A percentile compares a stretch with the other conserved stretches of the same genome.
Conservation (phyloP, 768 basidiomycete species). For the Pleurotus tuber-regium region DNA sequence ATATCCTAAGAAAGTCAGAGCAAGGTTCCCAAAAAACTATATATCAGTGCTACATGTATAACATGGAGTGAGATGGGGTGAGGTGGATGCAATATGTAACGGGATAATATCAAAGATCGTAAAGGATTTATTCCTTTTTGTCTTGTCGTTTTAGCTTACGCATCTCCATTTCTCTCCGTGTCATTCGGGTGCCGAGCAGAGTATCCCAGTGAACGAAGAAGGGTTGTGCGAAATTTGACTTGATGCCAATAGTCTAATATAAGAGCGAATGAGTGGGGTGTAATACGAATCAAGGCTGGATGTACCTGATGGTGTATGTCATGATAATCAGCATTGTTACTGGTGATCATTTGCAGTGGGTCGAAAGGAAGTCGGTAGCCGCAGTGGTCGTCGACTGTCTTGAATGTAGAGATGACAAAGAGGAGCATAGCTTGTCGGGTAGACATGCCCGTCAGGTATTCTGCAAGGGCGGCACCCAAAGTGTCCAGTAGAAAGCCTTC, state of each 20-base stretch:
- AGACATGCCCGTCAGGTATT: constrained; percentile 63
- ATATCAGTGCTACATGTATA: too few species aligned
- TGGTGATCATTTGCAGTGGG: constrained; percentile 80
- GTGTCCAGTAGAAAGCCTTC: constrained; percentile 93
- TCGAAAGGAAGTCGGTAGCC: constrained; percentile 91
- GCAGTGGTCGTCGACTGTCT: constrained; percentile 96
- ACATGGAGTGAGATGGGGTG: too few species aligned
- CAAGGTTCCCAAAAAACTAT: not conserved
- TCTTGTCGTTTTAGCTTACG: constrained; percentile 36
- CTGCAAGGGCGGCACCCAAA: constrained; percentile 75
- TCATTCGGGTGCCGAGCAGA: constrained; percentile 82
- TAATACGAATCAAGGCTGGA: not conserved
- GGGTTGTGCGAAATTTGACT: constrained; percentile 93
- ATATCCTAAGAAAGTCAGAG: not conserved
- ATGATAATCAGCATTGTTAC: constrained; percentile 95
- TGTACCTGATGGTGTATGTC: constrained; percentile 95
- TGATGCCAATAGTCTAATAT: constrained; percentile 80
- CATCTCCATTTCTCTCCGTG: constrained; percentile 59
- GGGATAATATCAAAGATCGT: too few species aligned
- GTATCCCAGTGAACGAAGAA: constrained; percentile 96
- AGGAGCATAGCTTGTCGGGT: constrained; percentile 82
- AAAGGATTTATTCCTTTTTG: constrained; percentile 31
- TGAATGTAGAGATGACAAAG: constrained; percentile 80
- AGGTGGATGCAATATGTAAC: too few species aligned
- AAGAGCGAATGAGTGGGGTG: too few species aligned